Conservation (phyloP, 2,329 filamentous ascomycete genomes). For the Sclerotinia glacialis region DNA sequence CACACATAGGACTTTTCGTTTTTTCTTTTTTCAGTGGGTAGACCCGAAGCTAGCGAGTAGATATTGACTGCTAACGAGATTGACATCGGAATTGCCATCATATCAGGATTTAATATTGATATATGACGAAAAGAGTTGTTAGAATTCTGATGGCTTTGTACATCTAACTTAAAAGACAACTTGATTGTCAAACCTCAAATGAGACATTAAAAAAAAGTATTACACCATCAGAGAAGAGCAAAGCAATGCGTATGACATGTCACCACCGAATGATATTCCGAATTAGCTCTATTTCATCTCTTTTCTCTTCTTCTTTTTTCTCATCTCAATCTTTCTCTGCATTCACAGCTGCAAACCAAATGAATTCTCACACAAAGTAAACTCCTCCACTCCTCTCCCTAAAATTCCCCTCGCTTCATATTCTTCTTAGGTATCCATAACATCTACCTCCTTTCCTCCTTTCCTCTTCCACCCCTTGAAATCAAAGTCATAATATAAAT, state of each 20-base stretch:
- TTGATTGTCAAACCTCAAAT: too few species aligned
- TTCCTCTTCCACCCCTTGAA: not conserved
- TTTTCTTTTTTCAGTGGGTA: not conserved
- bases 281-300: not conserved
- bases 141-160: not conserved
- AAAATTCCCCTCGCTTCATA: not conserved
- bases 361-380: not conserved
- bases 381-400: not conserved
- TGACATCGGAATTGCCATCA: not conserved
- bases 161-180: too few species aligned
- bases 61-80: not conserved
- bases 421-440: conserved; percentile 4
- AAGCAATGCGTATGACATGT: not conserved
- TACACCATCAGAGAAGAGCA: not conserved
- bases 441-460: not conserved
- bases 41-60: not conserved
- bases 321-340: not conserved
- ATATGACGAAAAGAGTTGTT: not conserved
- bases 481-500: conserved; percentile 13
- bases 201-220: too few species aligned
- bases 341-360: not conserved
- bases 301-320: not conserved
- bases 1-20: not conserved
- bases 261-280: not conserved
- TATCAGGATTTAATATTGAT: not conserved